These are phyloP conservation scores for Chiua sp. DNA, from an alignment of 1,284 basidiomycete species.

Conservation along the genomic window DNA sequence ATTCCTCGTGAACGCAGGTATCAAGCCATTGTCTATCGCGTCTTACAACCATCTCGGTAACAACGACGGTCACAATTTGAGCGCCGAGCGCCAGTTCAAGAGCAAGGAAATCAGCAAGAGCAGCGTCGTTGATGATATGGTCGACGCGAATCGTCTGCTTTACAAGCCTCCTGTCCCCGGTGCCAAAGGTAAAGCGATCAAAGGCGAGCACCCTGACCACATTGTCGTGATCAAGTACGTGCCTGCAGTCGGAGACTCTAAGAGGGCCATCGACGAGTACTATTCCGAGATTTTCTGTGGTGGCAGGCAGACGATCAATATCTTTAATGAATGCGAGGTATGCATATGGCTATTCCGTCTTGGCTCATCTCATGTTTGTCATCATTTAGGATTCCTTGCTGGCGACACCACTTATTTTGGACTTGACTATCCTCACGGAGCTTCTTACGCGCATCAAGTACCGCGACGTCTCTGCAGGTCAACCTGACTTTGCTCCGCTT, in stretches of 20 bases:
- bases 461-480: constrained; percentile 56
- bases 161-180: constrained; percentile 78
- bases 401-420: constrained; percentile 89
- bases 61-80: constrained; percentile 96
- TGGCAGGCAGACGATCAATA: constrained; percentile 85
- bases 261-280: constrained; percentile 99
- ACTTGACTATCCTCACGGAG: constrained; percentile 94
- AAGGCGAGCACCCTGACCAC: constrained; percentile 93
- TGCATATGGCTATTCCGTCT: constrained; percentile 40
- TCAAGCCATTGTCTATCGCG: constrained; percentile 96
- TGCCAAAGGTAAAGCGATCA: constrained; percentile 74
- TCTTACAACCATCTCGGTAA: constrained; percentile 99
- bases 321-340: constrained; percentile 96
- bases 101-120: constrained; percentile 99
- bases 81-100: constrained; percentile 94
- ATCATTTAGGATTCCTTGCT: constrained; percentile 83
- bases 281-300: constrained; percentile 93
- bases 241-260: constrained; percentile 95
- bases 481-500: constrained; percentile 75
- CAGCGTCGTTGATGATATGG: constrained; percentile 98
- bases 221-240: constrained; percentile 96
- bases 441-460: constrained; percentile 94
- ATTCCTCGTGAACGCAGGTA: constrained; percentile 98
- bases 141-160: constrained; percentile 87
- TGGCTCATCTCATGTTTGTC: constrained; percentile 16